Conservation (phyloP, 306 rosid species). For the Carpinus viminea region DNA sequence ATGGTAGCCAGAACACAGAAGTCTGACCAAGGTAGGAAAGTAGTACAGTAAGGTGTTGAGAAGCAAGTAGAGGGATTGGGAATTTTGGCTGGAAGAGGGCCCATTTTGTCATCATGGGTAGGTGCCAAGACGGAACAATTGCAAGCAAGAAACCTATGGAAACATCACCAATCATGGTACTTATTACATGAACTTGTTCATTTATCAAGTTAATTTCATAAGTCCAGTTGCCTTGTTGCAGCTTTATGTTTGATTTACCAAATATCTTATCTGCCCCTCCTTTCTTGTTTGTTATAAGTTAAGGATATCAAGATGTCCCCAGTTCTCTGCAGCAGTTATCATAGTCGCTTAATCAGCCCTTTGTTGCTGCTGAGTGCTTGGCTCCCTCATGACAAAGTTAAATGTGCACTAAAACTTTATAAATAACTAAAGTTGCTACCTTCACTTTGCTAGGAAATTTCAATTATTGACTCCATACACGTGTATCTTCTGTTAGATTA, state of each 20-base stretch:
- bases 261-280: background rate
- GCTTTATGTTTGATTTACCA: background rate
- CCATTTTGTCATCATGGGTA: constrained; percentile 45
- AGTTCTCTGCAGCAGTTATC: background rate
- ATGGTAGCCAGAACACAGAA: constrained; percentile 29
- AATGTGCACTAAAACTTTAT: background rate
- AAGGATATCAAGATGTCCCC: background rate
- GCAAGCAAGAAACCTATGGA: constrained; percentile 39
- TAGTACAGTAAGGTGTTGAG: constrained; percentile 22
- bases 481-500: background rate
- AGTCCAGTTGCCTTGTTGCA: background rate
- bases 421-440: background rate
- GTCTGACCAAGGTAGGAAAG: constrained; percentile 32
- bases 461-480: background rate
- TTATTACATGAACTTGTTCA: constrained; percentile 15
- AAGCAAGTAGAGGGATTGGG: constrained; percentile 27
- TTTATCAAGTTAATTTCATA: background rate
- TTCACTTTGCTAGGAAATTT: background rate
- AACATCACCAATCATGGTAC: constrained; percentile 53
- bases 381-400: background rate
- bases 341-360: background rate
- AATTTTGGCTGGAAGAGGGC: constrained; percentile 17
- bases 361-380: background rate
- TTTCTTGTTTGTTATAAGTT: background rate
- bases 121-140: constrained; percentile 61